A percentile compares a stretch with the other conserved stretches of the same genome.
These are phyloP conservation scores for Schizochytrium sp. DNA, from an alignment of 108 stramenopile species.

Conservation along the genomic window DNA sequence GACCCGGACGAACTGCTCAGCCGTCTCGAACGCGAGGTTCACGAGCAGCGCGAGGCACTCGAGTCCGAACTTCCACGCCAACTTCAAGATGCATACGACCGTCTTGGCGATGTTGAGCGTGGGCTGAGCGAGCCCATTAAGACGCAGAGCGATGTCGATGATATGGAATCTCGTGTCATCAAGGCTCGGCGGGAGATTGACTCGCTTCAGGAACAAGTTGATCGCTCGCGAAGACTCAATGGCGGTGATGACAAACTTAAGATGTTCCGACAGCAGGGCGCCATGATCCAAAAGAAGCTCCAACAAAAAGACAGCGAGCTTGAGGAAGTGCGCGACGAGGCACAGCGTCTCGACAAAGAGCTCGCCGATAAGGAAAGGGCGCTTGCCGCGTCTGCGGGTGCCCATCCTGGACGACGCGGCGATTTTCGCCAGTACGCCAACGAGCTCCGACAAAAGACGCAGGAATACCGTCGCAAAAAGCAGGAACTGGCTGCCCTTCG, in stretches of 20 bases:
- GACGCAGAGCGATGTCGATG: conserved; percentile 35
- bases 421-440: conserved; percentile 35
- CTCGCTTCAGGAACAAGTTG: conserved; percentile 26
- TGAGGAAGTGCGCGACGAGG: conserved; percentile 33
- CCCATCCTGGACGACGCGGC: conserved; percentile 22
- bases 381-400: background rate
- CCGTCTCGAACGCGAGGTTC: conserved; percentile 11
- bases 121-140: conserved; percentile 34
- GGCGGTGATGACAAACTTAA: conserved; percentile 29
- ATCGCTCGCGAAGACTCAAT: background rate
- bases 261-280: conserved; percentile 30
- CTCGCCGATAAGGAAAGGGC: conserved; percentile 38
- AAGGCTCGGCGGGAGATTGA: conserved; percentile 35
- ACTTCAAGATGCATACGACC: conserved; percentile 5
- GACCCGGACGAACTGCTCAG: conserved; percentile 32
- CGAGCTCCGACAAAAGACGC: conserved; percentile 38
- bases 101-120: conserved; percentile 30
- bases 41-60: conserved; percentile 8
- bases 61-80: conserved; percentile 31
- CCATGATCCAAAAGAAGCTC: conserved; percentile 40
- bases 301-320: conserved; percentile 40
- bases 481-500: conserved; percentile 29
- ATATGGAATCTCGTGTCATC: conserved; percentile 32
- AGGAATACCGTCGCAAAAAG: conserved; percentile 32
- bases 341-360: conserved; percentile 20